Conservation (phyloP, 257 asterid species). For the Nemophila menziesii region DNA sequence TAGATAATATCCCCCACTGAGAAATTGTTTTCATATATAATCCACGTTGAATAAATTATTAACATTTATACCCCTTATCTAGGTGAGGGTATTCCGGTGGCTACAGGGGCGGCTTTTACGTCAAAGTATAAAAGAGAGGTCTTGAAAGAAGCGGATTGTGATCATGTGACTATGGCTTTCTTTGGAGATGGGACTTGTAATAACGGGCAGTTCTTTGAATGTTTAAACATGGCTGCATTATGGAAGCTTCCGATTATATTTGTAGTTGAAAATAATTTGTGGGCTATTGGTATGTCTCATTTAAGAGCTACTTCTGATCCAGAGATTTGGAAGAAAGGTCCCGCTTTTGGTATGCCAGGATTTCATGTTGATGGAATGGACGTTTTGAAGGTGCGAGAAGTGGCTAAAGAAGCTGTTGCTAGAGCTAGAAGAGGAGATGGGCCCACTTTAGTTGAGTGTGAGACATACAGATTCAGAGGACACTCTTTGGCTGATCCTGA, state of each 20-base stretch:
- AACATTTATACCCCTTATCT: too few relatives aligned
- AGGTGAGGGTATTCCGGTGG: slow-evolving; percentile 96
- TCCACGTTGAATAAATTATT: too few relatives aligned
- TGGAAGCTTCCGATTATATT: slow-evolving; percentile 94
- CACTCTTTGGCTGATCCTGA: slow-evolving; percentile 99
- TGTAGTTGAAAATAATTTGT: slow-evolving; percentile 93
- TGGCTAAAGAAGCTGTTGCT: slow-evolving; percentile 74
- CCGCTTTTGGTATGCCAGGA: slow-evolving; percentile 98
- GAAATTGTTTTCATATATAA: too few relatives aligned
- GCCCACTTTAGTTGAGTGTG: slow-evolving; percentile 90
- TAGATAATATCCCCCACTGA: too few relatives aligned
- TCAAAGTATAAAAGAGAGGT: slow-evolving; percentile 81
- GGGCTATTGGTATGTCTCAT: slow-evolving; percentile 99
- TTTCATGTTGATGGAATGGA: slow-evolving; percentile 98
- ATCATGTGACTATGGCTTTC: slow-evolving; percentile 79
- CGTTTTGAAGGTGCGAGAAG: slow-evolving; percentile 94
- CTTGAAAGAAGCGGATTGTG: slow-evolving; percentile 67
- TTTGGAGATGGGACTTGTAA: slow-evolving; percentile 95
- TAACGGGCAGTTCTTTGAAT: slow-evolving; percentile 93
- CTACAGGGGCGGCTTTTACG: slow-evolving; percentile 92
- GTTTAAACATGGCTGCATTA: slow-evolving; percentile 96
- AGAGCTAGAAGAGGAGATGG: slow-evolving; percentile 98
- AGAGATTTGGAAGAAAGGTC: slow-evolving; percentile 93
- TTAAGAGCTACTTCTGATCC: slow-evolving; percentile 93
- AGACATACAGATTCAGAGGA: slow-evolving; percentile 91